Conservation (phyloP, 768 basidiomycete species). For the Xanthoconium purpureum region DNA sequence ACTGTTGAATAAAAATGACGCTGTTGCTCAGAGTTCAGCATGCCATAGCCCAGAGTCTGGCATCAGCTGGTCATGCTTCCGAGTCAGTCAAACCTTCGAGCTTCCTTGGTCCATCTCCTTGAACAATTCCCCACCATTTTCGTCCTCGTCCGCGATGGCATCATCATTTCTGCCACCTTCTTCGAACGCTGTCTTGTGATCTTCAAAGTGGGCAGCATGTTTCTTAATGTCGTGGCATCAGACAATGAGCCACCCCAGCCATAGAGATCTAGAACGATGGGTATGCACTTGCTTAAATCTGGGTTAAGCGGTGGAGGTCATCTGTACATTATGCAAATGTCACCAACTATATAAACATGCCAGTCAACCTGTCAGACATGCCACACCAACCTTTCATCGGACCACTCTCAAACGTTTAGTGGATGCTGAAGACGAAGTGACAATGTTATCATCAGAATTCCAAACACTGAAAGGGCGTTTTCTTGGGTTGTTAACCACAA, state of each 20-base stretch:
- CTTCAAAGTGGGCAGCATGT: conserved; percentile 81
- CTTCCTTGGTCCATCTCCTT: conserved; percentile 1
- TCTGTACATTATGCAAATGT: conserved; percentile 27
- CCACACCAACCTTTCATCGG: too few relatives aligned
- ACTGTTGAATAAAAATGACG: background rate
- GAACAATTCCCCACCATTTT: conserved; percentile 4
- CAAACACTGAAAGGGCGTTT: too few relatives aligned
- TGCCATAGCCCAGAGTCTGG: background rate
- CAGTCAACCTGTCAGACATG: too few relatives aligned
- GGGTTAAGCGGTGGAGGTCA: conserved; percentile 74
- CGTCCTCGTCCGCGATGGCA: conserved; percentile 31
- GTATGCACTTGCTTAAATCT: conserved; percentile 69
- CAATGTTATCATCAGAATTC: too few relatives aligned
- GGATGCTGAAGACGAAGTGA: too few relatives aligned
- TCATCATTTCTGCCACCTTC: conserved; percentile 60
- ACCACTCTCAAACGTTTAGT: too few relatives aligned
- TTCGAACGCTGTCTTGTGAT: conserved; percentile 75
- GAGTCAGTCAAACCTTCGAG: conserved; percentile 3
- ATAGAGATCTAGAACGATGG: background rate
- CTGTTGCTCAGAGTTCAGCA: background rate
- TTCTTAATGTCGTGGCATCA: conserved; percentile 41
- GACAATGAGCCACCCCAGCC: background rate
- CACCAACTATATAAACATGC: background rate
- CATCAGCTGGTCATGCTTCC: background rate
- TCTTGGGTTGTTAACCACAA: too few relatives aligned